These are phyloP conservation scores for Hymenoscyphus fraxineus DNA, from an alignment of 2,329 filamentous ascomycete species.

Conservation along the genomic window DNA sequence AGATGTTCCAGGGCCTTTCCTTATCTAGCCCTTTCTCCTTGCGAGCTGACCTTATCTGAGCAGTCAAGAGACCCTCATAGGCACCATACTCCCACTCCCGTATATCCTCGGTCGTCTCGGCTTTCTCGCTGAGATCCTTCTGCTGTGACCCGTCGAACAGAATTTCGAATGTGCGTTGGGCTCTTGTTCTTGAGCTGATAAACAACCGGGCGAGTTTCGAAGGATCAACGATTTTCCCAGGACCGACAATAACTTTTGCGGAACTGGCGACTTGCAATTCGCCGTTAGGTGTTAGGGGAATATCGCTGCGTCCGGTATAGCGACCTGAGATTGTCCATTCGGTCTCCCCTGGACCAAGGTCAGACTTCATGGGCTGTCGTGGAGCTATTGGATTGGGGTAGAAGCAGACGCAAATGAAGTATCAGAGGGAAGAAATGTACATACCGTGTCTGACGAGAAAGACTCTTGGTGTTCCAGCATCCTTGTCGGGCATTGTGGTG, in stretches of 20 bases:
- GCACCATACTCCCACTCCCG: constrained; percentile 50
- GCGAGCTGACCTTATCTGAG: constrained; percentile 40
- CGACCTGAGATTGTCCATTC: constrained; percentile 46
- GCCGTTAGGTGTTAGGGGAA: constrained; percentile 40
- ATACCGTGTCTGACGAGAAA: constrained; percentile 40
- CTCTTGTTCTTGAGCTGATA: constrained; percentile 45
- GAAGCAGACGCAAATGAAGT: no score
- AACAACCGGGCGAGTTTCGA: constrained; percentile 42
- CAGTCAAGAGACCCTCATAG: constrained; percentile 46
- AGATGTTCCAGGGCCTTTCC: constrained; percentile 49
- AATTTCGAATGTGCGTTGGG: constrained; percentile 44
- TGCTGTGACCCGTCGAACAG: constrained; percentile 37
- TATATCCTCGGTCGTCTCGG: constrained; percentile 41
- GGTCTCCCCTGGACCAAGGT: constrained; percentile 39
- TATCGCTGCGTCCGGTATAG: constrained; percentile 43
- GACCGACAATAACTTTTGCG: constrained; percentile 42
- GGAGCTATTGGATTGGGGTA: not conserved
- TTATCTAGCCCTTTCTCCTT: constrained; percentile 41
- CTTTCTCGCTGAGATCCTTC: constrained; percentile 23
- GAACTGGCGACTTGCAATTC: constrained; percentile 42
- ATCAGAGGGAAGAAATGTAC: constrained; percentile 13
- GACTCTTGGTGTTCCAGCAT: constrained; percentile 38
- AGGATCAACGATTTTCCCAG: constrained; percentile 46
- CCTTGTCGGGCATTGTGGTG: constrained; percentile 35
- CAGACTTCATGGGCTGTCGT: constrained; percentile 7